These are phyloP conservation scores for Lentinus tigrinus DNA, from an alignment of 768 basidiomycete genomes.

Conservation along the genomic window DNA sequence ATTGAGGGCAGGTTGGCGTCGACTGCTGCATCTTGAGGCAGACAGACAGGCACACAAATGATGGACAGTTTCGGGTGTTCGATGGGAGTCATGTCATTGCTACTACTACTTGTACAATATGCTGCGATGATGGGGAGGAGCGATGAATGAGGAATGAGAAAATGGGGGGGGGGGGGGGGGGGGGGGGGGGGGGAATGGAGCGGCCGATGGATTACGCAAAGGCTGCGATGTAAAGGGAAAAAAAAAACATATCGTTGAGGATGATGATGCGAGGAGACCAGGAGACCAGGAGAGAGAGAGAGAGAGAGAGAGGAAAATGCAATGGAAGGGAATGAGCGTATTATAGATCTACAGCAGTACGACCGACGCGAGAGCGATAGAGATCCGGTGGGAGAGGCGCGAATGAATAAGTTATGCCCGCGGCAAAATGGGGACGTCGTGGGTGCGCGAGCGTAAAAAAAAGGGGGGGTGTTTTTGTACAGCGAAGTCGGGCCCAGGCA, in stretches of 20 bases:
- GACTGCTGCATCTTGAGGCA: too few relatives aligned
- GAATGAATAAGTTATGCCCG: constrained; percentile 8
- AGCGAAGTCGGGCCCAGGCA: constrained; percentile 1
- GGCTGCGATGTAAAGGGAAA: not conserved
- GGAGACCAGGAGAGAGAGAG: not conserved
- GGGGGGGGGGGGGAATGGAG: not conserved
- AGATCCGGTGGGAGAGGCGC: not conserved
- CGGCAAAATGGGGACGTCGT: not conserved
- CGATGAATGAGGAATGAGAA: not conserved
- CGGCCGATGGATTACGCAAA: not conserved
- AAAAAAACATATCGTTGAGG: not conserved
- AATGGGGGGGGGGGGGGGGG: not conserved
- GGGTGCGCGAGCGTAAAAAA: not conserved
- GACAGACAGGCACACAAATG: too few relatives aligned
- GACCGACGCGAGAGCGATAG: not conserved
- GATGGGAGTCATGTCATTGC: not conserved
- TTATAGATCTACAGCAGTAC: not conserved
- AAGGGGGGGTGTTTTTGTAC: constrained; percentile 8
- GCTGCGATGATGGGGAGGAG: not conserved
- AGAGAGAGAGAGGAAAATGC: not conserved
- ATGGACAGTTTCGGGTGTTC: not conserved
- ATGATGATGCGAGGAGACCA: not conserved
- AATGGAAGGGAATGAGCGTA: not conserved
- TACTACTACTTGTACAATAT: constrained; percentile 7
- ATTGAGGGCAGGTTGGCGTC: too few relatives aligned